Evolutionary conservation across 1,284 basidiomycete species (phyloP).

Genomic region (Cystobasidium sp.): DNA sequence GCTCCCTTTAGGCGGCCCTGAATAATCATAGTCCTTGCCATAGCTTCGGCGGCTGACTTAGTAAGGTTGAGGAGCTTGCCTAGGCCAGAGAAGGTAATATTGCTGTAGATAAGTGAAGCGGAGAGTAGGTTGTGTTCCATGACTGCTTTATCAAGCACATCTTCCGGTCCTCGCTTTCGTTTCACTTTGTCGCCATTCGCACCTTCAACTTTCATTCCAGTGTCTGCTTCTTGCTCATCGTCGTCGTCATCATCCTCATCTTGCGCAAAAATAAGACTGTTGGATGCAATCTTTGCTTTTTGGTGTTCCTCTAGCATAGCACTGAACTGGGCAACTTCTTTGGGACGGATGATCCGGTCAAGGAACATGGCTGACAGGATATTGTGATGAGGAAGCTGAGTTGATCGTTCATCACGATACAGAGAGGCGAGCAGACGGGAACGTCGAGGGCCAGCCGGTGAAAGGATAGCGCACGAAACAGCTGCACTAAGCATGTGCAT

Average conservation of each 20-base stretch:
- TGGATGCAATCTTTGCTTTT: conserved; percentile 71
- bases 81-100: conserved; percentile 86
- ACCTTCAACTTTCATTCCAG: conserved; percentile 46
- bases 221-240: conserved; percentile 51
- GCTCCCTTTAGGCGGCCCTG: conserved; percentile 51
- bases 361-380: conserved; percentile 97
- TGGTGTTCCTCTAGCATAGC: conserved; percentile 86
- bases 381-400: conserved; percentile 76
- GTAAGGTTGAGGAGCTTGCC: conserved; percentile 82
- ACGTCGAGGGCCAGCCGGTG: conserved; percentile 93
- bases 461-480: conserved; percentile 94
- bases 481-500: conserved; percentile 85
- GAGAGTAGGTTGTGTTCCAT: conserved; percentile 98
- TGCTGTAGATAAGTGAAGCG: conserved; percentile 72
- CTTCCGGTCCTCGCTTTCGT: conserved; percentile 76
- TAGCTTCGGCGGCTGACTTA: conserved; percentile 62
- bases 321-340: conserved; percentile 89
- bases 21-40: conserved; percentile 54
- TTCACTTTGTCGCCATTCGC: conserved; percentile 56
- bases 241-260: conserved; percentile 62
- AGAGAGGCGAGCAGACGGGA: conserved; percentile 88
- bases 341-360: conserved; percentile 88
- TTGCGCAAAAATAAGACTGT: conserved; percentile 65
- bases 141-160: conserved; percentile 94
- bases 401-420: conserved; percentile 88